phyloP scores from a whole-genome alignment of 768 basidiomycete species.

The Leccinum uliginosum region DNA sequence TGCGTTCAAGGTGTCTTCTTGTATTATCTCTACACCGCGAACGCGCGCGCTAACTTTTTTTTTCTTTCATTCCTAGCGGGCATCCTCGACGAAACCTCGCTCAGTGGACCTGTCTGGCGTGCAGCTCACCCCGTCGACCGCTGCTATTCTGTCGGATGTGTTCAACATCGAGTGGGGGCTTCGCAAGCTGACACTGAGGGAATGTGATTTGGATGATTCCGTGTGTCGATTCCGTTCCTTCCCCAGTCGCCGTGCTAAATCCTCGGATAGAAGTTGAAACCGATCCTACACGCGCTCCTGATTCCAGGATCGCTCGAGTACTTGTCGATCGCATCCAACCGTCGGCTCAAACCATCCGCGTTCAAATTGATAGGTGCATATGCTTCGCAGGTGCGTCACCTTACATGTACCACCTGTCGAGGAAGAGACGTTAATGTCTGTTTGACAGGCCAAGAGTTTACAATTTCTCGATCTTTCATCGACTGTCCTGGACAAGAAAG shows the following conservation, averaged over 20 bases:
- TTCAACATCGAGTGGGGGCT: conserved; percentile 50
- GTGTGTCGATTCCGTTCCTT: background rate
- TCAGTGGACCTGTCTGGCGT: background rate
- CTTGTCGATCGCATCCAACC: conserved; percentile 83
- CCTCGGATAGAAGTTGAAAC: background rate
- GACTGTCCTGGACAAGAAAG: conserved; percentile 77
- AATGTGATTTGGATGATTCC: conserved; percentile 21
- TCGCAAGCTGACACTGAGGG: conserved; percentile 44
- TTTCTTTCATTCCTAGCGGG: background rate
- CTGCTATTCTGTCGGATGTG: conserved; percentile 84
- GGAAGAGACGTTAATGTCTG: background rate
- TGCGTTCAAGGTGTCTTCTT: conserved; percentile 59
- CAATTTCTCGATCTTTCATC: conserved; percentile 91
- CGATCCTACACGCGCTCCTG: background rate
- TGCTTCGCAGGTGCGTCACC: conserved; percentile 53
- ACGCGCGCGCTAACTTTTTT: conserved; percentile 20
- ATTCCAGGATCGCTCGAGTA: conserved; percentile 40
- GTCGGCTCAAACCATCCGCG: conserved; percentile 59
- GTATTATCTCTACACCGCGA: background rate
- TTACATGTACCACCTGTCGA: background rate
- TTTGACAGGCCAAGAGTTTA: conserved; percentile 60
- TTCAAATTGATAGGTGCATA: conserved; percentile 82
- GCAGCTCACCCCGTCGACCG: conserved; percentile 22
- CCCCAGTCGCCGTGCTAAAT: background rate
- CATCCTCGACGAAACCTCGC: background rate